Base-by-base conservation (phyloP, 371 early-diverging fungal species). In the Funneliformis caledonium region DNA sequence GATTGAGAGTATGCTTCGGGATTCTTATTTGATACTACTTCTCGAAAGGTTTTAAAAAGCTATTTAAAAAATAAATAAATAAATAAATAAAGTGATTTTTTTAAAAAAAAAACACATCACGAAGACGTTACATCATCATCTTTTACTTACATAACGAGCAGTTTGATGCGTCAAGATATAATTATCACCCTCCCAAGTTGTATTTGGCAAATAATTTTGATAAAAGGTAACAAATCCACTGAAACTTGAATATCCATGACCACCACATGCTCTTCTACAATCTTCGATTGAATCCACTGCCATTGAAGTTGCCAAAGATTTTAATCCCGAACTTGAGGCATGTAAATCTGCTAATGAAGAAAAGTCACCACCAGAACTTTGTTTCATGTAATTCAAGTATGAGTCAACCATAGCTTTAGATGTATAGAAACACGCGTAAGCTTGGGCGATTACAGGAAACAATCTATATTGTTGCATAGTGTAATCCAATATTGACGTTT, bases 111-210 rank as follows among this genome's bases (percentile, higher is more conserved):
- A 1, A 3, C 5, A 65, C 12, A 31, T 12, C 10, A 33, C 1
- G 9, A 42, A 48, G 45, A 70, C 5, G 45, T n/a, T 31, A 22
- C n/a, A 60, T 14, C 14, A n/a, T 31, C 4, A 12, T 10, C 2
- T 12, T 19, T n/a, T 43, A 60, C 77, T 75, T 69, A 95, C 85
- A 82, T 93, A 94, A 8, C 93, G 92, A 19, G 91, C 85, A 0
- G 93, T 92, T 86, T 96, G 96, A 82, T 94, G 95, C 19, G 94
- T 91, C 81, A 96, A 83, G 26, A 95, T 85, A 79, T 91, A 94
- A 85, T 95, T 95, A 82, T 95, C 96, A 45, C 96, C 96, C 83
- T 95, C 96, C 93, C 93, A 93, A 50, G 94, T 94, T 45, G 90
- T 92, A 79, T 93, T 92, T 4, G 95, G 93, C 16, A 84, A 87